phyloP scores from a whole-genome alignment of 202 grass and related monocot species.

The Digitaria exilis region DNA sequence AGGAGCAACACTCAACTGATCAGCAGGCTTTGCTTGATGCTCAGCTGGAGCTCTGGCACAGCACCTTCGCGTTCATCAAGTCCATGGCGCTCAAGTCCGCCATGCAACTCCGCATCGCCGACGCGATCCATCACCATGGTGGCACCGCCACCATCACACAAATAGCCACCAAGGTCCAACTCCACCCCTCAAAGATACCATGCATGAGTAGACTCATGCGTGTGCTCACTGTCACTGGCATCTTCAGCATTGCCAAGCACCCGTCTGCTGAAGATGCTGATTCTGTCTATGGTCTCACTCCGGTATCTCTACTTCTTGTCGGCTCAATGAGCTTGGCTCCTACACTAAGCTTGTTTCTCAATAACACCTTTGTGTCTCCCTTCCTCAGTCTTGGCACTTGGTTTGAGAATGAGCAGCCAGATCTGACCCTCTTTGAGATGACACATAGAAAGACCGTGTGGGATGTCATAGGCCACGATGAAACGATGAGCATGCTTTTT shows the following conservation, averaged over 20 bases:
- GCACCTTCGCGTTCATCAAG: conserved; percentile 15
- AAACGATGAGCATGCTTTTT: not conserved
- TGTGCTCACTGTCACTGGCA: not conserved
- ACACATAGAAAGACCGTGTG: not conserved
- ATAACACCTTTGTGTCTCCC: not conserved
- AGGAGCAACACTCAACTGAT: not conserved
- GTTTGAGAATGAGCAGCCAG: not conserved
- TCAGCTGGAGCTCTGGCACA: conserved; percentile 27
- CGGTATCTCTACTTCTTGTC: not conserved
- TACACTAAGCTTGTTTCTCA: not conserved
- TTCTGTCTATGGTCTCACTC: not conserved
- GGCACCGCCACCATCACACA: not conserved
- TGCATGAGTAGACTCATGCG: conserved; percentile 1
- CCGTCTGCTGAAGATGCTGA: not conserved
- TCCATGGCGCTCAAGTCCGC: conserved; percentile 22
- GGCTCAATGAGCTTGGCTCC: not conserved
- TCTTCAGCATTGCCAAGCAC: not conserved
- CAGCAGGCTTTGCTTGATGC: not conserved
- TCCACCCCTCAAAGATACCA: conserved; percentile 3
- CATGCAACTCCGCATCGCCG: not conserved
- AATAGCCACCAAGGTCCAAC: not conserved
- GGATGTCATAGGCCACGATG: conserved; percentile 1
- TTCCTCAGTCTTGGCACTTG: not conserved
- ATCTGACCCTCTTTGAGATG: not conserved
- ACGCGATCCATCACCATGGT: not conserved